These are phyloP conservation scores for Crucibulum cyathiforme DNA, from an alignment of 1,284 basidiomycete species.

Conservation along the genomic window DNA sequence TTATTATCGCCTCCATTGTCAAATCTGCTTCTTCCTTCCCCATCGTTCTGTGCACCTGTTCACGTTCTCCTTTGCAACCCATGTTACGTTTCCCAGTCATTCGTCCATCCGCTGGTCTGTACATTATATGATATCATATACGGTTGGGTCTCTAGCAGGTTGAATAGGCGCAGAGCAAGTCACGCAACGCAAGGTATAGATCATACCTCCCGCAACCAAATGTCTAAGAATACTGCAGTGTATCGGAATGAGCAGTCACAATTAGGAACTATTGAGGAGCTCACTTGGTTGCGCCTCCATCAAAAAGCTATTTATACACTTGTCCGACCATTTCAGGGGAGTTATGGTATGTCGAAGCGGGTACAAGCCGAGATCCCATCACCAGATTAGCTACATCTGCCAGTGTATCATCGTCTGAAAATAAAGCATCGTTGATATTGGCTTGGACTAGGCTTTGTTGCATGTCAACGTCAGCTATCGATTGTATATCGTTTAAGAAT, in stretches of 20 bases:
- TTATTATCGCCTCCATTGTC: too few species aligned
- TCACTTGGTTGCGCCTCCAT: conserved; percentile 16
- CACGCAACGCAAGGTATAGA: neutral
- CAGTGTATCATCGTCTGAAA: conserved; percentile 9
- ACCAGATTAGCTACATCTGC: conserved; percentile 8
- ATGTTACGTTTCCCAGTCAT: too few species aligned
- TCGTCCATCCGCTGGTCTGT: too few species aligned
- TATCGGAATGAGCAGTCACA: neutral
- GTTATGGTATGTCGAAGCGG: conserved; percentile 13
- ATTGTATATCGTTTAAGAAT: conserved; percentile 8
- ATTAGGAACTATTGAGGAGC: neutral
- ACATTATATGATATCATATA: too few species aligned
- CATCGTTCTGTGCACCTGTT: too few species aligned
- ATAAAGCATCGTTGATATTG: conserved; percentile 14
- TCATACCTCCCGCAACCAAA: conserved; percentile 25
- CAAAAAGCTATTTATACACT: conserved; percentile 29
- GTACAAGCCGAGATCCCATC: conserved; percentile 18
- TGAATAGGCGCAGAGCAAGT: too few species aligned
- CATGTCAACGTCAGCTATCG: conserved; percentile 1
- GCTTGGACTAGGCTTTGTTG: neutral
- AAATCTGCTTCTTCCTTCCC: too few species aligned
- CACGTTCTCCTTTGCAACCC: too few species aligned
- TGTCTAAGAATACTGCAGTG: conserved; percentile 13
- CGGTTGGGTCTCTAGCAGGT: too few species aligned
- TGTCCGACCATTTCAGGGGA: conserved; percentile 19